Evolutionary conservation across 2,329 filamentous ascomycete species (phyloP).

Genomic region (Aspergillus pseudoviridinutans): DNA sequence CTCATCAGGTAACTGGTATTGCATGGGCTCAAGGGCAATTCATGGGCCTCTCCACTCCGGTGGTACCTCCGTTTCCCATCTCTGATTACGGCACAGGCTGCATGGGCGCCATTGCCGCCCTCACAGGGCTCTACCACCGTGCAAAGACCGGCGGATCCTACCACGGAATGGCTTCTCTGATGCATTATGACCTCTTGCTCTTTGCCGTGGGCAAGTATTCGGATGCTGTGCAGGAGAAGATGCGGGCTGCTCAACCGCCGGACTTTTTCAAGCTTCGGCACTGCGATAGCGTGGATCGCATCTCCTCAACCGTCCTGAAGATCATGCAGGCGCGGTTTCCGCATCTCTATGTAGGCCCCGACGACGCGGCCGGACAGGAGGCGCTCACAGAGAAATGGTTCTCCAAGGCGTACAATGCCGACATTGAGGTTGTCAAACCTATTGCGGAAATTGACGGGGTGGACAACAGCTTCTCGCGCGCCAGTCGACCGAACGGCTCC

Average conservation of each 20-base stretch:
- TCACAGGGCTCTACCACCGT: slow-evolving; percentile 61
- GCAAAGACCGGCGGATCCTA: slow-evolving; percentile 63
- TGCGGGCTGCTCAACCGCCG: slow-evolving; percentile 48
- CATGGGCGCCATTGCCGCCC: slow-evolving; percentile 64
- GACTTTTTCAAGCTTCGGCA: slow-evolving; percentile 58
- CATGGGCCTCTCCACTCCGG: slow-evolving; percentile 36
- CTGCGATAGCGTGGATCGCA: slow-evolving; percentile 62
- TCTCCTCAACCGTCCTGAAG: slow-evolving; percentile 56
- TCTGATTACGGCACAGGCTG: slow-evolving; percentile 67
- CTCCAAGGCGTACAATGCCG: slow-evolving; percentile 39
- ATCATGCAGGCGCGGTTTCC: slow-evolving; percentile 53
- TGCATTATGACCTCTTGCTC: slow-evolving; percentile 66
- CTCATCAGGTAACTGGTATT: slow-evolving; percentile 37
- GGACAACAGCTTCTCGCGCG: slow-evolving; percentile 47
- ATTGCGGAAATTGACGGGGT: slow-evolving; percentile 46
- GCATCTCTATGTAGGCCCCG: slow-evolving; percentile 46
- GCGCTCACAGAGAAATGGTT: slow-evolving; percentile 50
- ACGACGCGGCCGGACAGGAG: slow-evolving; percentile 27
- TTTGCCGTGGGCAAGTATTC: slow-evolving; percentile 59
- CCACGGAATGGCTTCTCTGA: slow-evolving; percentile 59
- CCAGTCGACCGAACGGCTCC: slow-evolving; percentile 50
- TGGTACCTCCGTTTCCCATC: slow-evolving; percentile 50
- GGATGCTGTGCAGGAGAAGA: slow-evolving; percentile 47
- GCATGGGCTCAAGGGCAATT: slow-evolving; percentile 42
- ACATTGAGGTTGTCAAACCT: slow-evolving; percentile 48